phyloP scores from a whole-genome alignment of 768 basidiomycete species.

The Gloeopeniophorella convolvens region DNA sequence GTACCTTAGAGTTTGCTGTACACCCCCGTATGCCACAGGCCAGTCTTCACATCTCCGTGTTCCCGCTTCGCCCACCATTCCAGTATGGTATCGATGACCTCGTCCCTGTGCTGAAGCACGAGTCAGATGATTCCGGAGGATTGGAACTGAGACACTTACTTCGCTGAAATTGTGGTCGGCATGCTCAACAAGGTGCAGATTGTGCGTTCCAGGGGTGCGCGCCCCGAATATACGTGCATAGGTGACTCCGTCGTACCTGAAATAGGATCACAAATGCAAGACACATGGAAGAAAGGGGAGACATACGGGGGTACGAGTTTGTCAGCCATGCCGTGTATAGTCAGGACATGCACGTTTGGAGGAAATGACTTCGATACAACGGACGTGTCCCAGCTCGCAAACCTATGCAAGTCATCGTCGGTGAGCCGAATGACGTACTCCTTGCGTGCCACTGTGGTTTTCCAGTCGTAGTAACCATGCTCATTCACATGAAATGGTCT shows the following conservation, averaged over 20 bases:
- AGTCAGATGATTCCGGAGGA: background rate
- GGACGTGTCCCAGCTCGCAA: slow-evolving; percentile 59
- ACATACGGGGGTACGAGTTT: slow-evolving; percentile 61
- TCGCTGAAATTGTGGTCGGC: slow-evolving; percentile 78
- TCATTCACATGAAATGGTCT: slow-evolving; percentile 19
- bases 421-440: slow-evolving; percentile 44
- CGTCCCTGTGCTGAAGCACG: slow-evolving; percentile 45
- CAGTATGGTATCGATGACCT: slow-evolving; percentile 59
- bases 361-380: slow-evolving; percentile 69
- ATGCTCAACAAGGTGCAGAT: slow-evolving; percentile 59
- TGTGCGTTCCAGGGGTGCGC: slow-evolving; percentile 62
- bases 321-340: slow-evolving; percentile 71
- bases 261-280: background rate
- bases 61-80: slow-evolving; percentile 56
- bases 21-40: slow-evolving; percentile 55
- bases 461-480: slow-evolving; percentile 59
- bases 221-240: slow-evolving; percentile 55
- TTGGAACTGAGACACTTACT: slow-evolving; percentile 25
- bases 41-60: slow-evolving; percentile 46
- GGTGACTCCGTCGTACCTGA: slow-evolving; percentile 65
- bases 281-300: background rate
- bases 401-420: slow-evolving; percentile 53
- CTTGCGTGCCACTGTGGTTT: slow-evolving; percentile 60
- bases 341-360: slow-evolving; percentile 54
- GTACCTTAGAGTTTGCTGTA: slow-evolving; percentile 41